Base-by-base conservation (phyloP, 768 basidiomycete species). In the Kwoniella europaea region DNA sequence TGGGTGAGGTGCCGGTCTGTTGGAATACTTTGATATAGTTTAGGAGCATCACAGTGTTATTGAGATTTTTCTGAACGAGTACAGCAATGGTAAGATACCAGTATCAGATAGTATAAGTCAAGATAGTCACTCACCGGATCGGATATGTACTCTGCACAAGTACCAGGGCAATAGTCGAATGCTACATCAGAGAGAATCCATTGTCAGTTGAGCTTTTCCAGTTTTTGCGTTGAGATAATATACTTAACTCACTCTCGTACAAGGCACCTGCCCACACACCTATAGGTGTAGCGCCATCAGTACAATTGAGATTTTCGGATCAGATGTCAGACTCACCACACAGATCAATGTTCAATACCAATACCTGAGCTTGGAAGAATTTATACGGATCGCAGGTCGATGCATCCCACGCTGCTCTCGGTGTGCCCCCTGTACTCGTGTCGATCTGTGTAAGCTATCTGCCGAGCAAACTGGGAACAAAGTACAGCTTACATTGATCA, bases 271-370 rank as follows among this genome's bases (percentile, higher is more conserved):
- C 81, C 82, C 82, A 83, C 29, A 80, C 81, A 46, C 82, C 82
- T 82, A 50, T 35, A 41, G 0, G 35, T 13, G 20, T 22, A 20
- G 9, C 35, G 7, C 1, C 7, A 1, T 35, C 35, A 35, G 35
- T 35, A 35, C 35, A 35, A 1, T 35, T 0, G 0, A 35, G 35
- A 35, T 35, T 35, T 35, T 6, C 7, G 29, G 1, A 22, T 12
- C 20, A 18, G 43, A 20, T 27, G 55, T 15, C 35, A 27, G 27
- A 76, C 78, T 43, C 68, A 80, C 82, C 82, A 66, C 82, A 83
- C 2, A 83, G 67, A 65, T 83, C 75, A 29, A 83, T 75, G 41
- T 81, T 82, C 46, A 84, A 64, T 12, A 83, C 75, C n/a, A 84
- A 64, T 35, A 77, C 72, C 46, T 83, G 81, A 18, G 79, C 71